phyloP scores from a whole-genome alignment of 2,329 filamentous ascomycete species.

The Teratosphaeriaceae sp. region DNA sequence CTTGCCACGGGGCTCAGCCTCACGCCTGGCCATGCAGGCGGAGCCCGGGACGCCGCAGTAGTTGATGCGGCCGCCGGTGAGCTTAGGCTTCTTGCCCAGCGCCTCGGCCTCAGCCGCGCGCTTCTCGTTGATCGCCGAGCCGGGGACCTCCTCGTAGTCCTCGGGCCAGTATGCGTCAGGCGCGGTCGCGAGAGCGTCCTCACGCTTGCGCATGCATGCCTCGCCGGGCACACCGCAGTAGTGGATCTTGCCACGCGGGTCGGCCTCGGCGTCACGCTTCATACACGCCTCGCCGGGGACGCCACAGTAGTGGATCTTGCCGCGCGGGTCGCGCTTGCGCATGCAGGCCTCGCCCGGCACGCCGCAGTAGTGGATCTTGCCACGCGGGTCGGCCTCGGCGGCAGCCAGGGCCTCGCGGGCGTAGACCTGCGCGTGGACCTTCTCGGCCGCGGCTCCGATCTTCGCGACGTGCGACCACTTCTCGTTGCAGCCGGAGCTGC shows the following conservation, averaged over 20 bases:
- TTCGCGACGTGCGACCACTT: slow-evolving; percentile 12
- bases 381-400: slow-evolving; percentile 27
- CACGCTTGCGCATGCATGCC: neutral
- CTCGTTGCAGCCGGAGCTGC: slow-evolving; percentile 6
- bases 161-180: too few species aligned
- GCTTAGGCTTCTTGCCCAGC: neutral
- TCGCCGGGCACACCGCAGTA: slow-evolving; percentile 32
- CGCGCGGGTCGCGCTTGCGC: slow-evolving; percentile 4
- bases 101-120: neutral
- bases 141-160: too few species aligned
- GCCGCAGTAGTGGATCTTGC: slow-evolving; percentile 14
- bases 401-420: slow-evolving; percentile 6
- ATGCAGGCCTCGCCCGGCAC: slow-evolving; percentile 9
- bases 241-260: slow-evolving; percentile 2
- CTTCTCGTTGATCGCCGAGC: neutral
- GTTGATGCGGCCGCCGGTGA: slow-evolving; percentile 3
- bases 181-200: too few species aligned
- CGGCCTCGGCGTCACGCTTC: slow-evolving; percentile 20
- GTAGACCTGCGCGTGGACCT: slow-evolving; percentile 6
- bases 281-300: slow-evolving; percentile 5
- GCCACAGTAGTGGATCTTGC: slow-evolving; percentile 8
- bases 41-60: slow-evolving; percentile 35
- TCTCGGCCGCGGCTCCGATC: slow-evolving; percentile 7
- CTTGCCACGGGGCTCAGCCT: slow-evolving; percentile 16
- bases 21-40: slow-evolving; percentile 39